Conservation (phyloP, 2,329 filamentous ascomycete species). For the Mollisiaceae sp. region DNA sequence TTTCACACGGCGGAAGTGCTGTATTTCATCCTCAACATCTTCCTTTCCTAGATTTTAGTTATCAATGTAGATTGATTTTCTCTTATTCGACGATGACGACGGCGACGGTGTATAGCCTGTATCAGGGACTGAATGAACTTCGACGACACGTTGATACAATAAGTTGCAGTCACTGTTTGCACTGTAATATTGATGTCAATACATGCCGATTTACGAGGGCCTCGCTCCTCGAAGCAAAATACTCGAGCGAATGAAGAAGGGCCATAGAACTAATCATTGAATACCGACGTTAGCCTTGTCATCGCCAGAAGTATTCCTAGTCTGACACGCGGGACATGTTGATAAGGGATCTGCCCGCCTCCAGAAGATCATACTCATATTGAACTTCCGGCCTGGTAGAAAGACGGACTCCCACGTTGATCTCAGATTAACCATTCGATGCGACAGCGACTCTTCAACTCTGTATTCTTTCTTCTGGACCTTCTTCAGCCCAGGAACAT, state of each 20-base stretch:
- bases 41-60: not conserved
- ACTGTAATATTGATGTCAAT: not conserved
- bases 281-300: not conserved
- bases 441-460: not conserved
- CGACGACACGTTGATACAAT: not conserved
- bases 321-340: not conserved
- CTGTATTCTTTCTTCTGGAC: not conserved
- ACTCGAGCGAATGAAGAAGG: not conserved
- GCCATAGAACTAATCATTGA: not conserved
- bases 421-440: not conserved
- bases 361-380: not conserved
- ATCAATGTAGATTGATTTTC: not conserved
- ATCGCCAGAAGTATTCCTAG: not conserved
- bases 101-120: not conserved
- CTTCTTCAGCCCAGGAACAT: not conserved
- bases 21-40: not conserved
- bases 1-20: not conserved
- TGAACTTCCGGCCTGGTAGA: not conserved
- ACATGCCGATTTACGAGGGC: not conserved
- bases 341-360: not conserved
- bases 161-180: not conserved
- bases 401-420: not conserved
- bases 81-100: not conserved
- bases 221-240: no score
- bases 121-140: not conserved